Conservation (phyloP, 495 filamentous ascomycete genomes). For the Aspergillus biplanus region DNA sequence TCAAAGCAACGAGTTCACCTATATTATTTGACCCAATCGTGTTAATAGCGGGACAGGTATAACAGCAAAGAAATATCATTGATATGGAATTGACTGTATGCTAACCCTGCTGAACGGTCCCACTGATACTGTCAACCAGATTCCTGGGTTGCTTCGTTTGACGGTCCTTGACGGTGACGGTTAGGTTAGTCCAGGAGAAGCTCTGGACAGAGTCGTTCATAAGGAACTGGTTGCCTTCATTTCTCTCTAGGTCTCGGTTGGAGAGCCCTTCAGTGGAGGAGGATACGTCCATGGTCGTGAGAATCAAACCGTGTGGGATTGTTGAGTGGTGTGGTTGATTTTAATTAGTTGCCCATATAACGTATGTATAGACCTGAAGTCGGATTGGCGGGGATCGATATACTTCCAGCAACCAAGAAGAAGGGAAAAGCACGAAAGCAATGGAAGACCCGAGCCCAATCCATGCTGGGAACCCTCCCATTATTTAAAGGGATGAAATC, state of each 20-base stretch:
- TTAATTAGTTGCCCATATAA: too few species aligned
- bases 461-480: neutral
- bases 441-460: too few species aligned
- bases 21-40: constrained; percentile 13
- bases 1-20: constrained; percentile 75
- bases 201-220: constrained; percentile 44
- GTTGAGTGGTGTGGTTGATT: neutral
- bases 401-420: too few species aligned
- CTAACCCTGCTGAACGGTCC: constrained; percentile 37
- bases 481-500: neutral
- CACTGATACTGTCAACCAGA: constrained; percentile 40
- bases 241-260: constrained; percentile 33
- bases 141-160: constrained; percentile 59
- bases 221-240: constrained; percentile 35
- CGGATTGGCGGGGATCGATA: too few species aligned
- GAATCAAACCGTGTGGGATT: constrained; percentile 4
- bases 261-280: constrained; percentile 17
- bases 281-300: neutral
- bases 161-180: constrained; percentile 70
- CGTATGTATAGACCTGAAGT: too few species aligned
- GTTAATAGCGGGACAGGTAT: neutral
- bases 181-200: constrained; percentile 65
- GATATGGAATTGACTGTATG: constrained; percentile 6
- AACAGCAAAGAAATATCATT: neutral
- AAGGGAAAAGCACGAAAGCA: too few species aligned